Conservation (phyloP, 306 rosid species). For the Trifolium fragiferum region DNA sequence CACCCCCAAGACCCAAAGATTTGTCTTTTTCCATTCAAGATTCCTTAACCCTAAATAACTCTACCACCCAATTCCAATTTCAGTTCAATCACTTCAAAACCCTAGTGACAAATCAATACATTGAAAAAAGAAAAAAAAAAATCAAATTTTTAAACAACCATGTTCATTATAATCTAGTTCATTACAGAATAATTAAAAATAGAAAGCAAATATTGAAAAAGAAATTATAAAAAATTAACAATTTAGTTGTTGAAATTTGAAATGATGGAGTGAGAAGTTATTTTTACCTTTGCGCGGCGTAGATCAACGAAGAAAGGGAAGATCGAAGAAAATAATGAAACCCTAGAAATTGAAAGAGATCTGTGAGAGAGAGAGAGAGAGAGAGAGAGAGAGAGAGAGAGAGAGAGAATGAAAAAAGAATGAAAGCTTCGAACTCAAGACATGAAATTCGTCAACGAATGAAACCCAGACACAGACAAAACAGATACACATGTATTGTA, state of each 20-base stretch:
- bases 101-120: conserved; percentile 35
- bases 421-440: conserved; percentile 48
- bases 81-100: conserved; percentile 45
- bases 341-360: conserved; percentile 38
- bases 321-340: conserved; percentile 16
- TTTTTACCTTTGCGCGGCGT: conserved; percentile 17
- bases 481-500: not conserved
- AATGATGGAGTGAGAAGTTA: not conserved
- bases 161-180: conserved; percentile 2
- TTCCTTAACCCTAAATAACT: conserved; percentile 36
- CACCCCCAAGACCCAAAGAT: conserved; percentile 65
- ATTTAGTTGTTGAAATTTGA: conserved; percentile 29
- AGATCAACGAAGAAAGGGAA: not conserved
- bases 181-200: conserved; percentile 16
- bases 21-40: conserved; percentile 81
- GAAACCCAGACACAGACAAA: not conserved
- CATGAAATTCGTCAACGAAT: not conserved
- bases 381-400: conserved; percentile 28
- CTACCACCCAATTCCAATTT: conserved; percentile 27
- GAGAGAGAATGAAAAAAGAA: conserved; percentile 20
- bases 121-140: not conserved
- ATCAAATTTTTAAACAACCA: not conserved
- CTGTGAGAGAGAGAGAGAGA: not conserved
- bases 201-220: not conserved
- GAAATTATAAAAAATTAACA: not conserved